These are phyloP conservation scores for Glycine soja DNA, from an alignment of 306 rosid genomes.

Conservation along the genomic window DNA sequence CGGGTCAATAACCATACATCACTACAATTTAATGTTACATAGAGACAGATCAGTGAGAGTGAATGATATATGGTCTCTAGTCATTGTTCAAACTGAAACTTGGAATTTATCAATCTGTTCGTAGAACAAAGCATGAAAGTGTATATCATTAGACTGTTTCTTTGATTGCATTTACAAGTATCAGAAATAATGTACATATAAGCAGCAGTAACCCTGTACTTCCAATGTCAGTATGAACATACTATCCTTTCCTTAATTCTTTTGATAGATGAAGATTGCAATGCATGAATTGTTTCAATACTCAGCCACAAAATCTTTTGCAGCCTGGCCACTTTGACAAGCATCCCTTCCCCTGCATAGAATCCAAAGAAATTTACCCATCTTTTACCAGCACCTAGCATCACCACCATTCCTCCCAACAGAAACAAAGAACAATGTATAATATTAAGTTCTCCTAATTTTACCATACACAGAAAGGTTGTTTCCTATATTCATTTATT, in stretches of 20 bases:
- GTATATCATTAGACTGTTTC: background rate
- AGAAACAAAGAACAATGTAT: background rate
- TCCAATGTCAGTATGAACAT: background rate
- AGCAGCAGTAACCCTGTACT: constrained; percentile 7
- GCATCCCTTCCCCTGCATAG: background rate
- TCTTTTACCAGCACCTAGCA: background rate
- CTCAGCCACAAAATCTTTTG: background rate
- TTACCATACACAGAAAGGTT: background rate
- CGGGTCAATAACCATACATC: background rate
- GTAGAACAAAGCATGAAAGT: background rate
- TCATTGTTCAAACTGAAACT: background rate
- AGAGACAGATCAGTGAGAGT: background rate
- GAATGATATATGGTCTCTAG: background rate
- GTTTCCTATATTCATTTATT: background rate
- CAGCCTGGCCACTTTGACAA: background rate
- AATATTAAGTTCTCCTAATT: background rate
- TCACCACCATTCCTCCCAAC: background rate
- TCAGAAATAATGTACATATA: background rate
- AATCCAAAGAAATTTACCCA: background rate
- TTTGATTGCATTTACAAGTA: background rate
- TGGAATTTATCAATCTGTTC: background rate
- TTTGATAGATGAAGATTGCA: constrained; percentile 9
- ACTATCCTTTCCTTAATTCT: background rate
- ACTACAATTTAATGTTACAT: background rate
- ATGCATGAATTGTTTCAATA: background rate